A percentile compares a stretch with the other conserved stretches of the same genome.
These are phyloP conservation scores for Arthrinium puccinioides DNA, from an alignment of 2,329 filamentous ascomycete genomes.

Conservation along the genomic window DNA sequence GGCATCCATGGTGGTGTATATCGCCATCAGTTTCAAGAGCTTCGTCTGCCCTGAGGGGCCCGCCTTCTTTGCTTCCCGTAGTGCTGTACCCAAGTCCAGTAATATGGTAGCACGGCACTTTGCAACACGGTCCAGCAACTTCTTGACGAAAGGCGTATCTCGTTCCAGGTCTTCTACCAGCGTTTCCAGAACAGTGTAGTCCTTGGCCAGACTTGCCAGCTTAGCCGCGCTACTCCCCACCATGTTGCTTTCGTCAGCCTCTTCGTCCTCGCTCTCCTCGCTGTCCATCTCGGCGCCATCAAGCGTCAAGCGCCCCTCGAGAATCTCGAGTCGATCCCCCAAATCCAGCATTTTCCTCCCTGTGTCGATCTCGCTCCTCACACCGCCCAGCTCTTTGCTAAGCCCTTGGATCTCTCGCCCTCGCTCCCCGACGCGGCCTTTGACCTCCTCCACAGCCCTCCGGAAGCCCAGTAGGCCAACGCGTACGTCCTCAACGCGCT, in stretches of 20 bases:
- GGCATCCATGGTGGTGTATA: constrained; percentile 47
- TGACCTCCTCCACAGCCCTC: constrained; percentile 71
- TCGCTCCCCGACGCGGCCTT: constrained; percentile 55
- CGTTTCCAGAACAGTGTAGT: constrained; percentile 34
- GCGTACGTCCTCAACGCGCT: constrained; percentile 82
- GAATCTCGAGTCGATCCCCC: constrained; percentile 51
- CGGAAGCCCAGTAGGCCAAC: constrained; percentile 82
- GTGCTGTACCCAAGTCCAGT: constrained; percentile 45
- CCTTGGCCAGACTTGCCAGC: constrained; percentile 35
- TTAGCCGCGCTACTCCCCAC: constrained; percentile 40
- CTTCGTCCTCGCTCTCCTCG: constrained; percentile 32
- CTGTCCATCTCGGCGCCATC: constrained; percentile 29
- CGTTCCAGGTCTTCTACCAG: constrained; percentile 37
- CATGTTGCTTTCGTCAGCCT: constrained; percentile 22
- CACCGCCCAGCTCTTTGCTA: constrained; percentile 58
- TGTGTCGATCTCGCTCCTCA: constrained; percentile 55
- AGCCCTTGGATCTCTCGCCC: constrained; percentile 55
- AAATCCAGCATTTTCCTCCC: constrained; percentile 60
- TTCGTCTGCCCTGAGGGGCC: constrained; percentile 34
- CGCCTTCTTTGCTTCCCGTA: constrained; percentile 33
- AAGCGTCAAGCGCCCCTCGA: constrained; percentile 59
- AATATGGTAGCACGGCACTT: constrained; percentile 50
- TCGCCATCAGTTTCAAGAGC: constrained; percentile 42
- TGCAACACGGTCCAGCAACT: constrained; percentile 42
- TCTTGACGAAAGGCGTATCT: constrained; percentile 42